These are phyloP conservation scores for Cardiospermum halicacabum DNA, from an alignment of 345 rosid genomes.

Conservation along the genomic window DNA sequence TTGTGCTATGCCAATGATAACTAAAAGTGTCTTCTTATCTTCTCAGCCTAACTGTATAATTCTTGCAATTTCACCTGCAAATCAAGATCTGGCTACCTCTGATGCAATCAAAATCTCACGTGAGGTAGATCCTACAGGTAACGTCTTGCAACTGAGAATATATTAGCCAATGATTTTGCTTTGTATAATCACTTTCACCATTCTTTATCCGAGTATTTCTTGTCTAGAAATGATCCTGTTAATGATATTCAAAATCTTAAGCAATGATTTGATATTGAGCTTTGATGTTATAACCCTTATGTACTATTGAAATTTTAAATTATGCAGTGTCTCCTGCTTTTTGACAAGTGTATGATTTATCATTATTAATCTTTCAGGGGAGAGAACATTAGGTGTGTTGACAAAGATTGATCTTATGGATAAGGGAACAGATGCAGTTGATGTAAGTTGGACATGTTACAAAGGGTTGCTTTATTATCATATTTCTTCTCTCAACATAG, in stretches of 20 bases:
- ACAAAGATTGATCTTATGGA: conserved; percentile 99
- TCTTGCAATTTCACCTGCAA: conserved; percentile 98
- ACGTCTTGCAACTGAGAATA: neutral
- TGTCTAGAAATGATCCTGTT: neutral
- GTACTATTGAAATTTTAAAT: neutral
- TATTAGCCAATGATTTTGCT: neutral
- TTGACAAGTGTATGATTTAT: neutral
- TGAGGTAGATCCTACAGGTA: conserved; percentile 98
- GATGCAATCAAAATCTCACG: conserved; percentile 99
- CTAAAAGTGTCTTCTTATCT: conserved; percentile 12
- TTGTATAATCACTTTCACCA: neutral
- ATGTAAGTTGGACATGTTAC: conserved; percentile 48
- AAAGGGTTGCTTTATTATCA: neutral
- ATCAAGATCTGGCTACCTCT: conserved; percentile 99
- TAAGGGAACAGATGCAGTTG: conserved; percentile 97
- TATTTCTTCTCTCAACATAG: neutral
- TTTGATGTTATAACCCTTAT: neutral
- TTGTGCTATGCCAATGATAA: conserved; percentile 1
- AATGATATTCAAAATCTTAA: neutral
- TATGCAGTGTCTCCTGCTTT: neutral
- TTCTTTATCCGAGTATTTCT: neutral
- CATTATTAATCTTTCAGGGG: conserved; percentile 51
- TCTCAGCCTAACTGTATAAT: conserved; percentile 93
- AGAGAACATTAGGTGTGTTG: conserved; percentile 95
- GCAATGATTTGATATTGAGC: neutral